A percentile compares a stretch with the other conserved stretches of the same genome.
Conservation (phyloP, 2,329 filamentous ascomycete genomes). For the Clarireedia homoeocarpa region DNA sequence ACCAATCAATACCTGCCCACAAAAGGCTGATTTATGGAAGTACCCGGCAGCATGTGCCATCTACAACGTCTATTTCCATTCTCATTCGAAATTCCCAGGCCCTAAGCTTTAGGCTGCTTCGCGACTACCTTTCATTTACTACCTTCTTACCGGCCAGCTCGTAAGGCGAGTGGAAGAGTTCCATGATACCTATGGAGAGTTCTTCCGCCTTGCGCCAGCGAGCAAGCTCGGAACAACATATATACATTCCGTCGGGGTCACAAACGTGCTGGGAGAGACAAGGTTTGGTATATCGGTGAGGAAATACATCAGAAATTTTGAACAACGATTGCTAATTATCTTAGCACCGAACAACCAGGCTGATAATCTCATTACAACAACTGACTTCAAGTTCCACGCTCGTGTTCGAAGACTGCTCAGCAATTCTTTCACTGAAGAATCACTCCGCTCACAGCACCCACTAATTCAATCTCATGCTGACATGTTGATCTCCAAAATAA, state of each 20-base stretch:
- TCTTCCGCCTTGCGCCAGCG: background rate
- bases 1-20: background rate
- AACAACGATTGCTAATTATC: background rate
- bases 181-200: background rate
- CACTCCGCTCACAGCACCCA: conserved; percentile 27
- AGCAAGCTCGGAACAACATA: background rate
- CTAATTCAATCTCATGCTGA: conserved; percentile 14
- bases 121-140: background rate
- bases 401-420: conserved; percentile 23
- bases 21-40: background rate
- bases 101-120: background rate
- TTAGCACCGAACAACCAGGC: background rate
- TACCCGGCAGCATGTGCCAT: background rate
- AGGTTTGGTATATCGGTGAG: background rate
- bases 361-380: background rate
- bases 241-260: background rate
- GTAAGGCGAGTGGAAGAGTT: background rate
- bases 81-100: background rate
- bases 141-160: background rate
- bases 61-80: background rate
- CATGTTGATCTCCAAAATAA: conserved; percentile 1
- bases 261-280: background rate
- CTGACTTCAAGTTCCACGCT: conserved; percentile 14
- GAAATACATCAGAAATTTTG: background rate
- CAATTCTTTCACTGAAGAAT: conserved; percentile 26